Evolutionary conservation across 176 grass and related monocot genomes (phyloP).

Genomic region (Raddia distichophylla): DNA sequence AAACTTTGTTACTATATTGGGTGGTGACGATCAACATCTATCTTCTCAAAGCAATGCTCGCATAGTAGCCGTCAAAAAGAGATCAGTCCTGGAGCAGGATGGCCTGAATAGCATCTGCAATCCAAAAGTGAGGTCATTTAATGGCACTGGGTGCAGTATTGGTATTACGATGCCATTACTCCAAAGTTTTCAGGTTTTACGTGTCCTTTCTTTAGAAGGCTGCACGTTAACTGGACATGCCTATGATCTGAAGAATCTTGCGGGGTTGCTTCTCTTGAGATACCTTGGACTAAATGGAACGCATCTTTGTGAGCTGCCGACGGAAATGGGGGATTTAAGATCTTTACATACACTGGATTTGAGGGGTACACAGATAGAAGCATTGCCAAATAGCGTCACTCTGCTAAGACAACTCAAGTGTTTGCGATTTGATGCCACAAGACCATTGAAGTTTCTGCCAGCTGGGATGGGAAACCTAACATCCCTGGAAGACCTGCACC

Average conservation of each 20-base stretch:
- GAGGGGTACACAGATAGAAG: accelerated
- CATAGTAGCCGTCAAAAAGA: background rate
- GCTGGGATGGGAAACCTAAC: constrained; percentile 8
- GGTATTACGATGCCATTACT: background rate
- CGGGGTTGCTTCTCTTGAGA: background rate
- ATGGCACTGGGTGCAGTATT: background rate
- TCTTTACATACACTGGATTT: constrained; percentile 27
- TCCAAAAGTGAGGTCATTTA: background rate
- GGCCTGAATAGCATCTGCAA: background rate
- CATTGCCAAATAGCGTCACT: background rate
- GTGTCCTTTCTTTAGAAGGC: background rate
- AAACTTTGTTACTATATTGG: background rate
- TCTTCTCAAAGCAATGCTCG: background rate
- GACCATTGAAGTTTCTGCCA: background rate
- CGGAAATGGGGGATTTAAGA: background rate
- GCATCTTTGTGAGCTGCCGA: background rate
- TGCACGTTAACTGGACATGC: background rate
- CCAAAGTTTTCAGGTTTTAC: background rate
- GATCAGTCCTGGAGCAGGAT: background rate
- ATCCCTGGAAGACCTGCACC: background rate
- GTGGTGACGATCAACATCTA: background rate
- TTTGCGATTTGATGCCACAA: background rate
- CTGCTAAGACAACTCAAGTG: constrained; percentile 9
- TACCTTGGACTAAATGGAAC: background rate
- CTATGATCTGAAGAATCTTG: background rate